Base-by-base conservation (phyloP, 768 basidiomycete genomes). In the Botryobasidium botryosum region DNA sequence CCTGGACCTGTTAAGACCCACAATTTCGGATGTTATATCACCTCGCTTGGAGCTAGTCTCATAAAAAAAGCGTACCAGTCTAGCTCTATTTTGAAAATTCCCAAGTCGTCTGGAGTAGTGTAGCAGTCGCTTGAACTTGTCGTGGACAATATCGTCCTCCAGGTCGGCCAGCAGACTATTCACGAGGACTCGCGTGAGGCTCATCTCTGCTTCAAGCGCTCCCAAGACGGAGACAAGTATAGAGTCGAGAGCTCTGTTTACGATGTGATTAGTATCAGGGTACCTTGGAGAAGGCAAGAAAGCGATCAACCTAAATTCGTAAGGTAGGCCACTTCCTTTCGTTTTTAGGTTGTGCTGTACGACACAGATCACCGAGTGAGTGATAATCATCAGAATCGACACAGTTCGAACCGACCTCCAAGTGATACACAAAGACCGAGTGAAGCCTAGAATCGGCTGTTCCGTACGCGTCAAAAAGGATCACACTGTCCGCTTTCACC, bases 121-220 rank as follows among this genome's bases (percentile, higher is more conserved):
- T 26, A 97, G 68, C 17, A 97, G 64, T 18, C 83, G 72, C 57
- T 86, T 88, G 59, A 97, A 85, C 44, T 87, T 84, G 61, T 94
- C 91, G 32, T 87, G 79, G 57, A 92, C 86, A 54, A 96, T 94
- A 55, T 91, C 82, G 48, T 88, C 86, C 57, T 97, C 92, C 41
- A 97, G 71, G 60, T 92, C 91, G 15, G 84, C 84, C 25, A 97
- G 67, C 7, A 97, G 67, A 3, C 86, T 82, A 43, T 84, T 83
- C 42, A 96, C 83, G 29, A 94, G 75, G 50, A 82, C 80, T 27
- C 91, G 77, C 42, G 88, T 85, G 57, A 91, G 91, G 12, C 80
- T 80, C 82, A 96, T 83, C 63, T 97, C 92, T 26, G 88, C 87
- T 63, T 96, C 92, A 20, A 97, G 67, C 4, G 92, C 90, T 51